Evolutionary conservation across 2,329 filamentous ascomycete genomes (phyloP), one percentile per base, ranked within the genome.

Genomic region (Xylaria sp.): DNA sequence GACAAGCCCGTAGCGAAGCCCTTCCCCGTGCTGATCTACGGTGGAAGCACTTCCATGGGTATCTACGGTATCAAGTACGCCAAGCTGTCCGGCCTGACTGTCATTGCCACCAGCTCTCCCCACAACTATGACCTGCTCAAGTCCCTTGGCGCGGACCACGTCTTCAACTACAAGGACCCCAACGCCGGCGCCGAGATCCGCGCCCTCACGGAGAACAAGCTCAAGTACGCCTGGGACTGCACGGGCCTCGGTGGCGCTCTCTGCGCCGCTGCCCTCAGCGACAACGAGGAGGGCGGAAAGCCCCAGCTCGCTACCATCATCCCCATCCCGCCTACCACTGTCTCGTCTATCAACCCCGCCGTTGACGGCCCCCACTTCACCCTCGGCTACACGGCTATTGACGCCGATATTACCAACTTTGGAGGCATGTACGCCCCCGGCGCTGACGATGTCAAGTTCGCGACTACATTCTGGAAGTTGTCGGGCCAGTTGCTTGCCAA

Each of bases 41-140:
- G 77, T 48, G 77, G 76, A 13, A 80, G 80, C 69, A 85, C 79
- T 8, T 82, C 81, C 1, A 83, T 83, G 0, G 80, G 79, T 69
- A 79, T 83, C 50, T 79, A 82, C 57, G 78, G 71, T 4, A 76
- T 80, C 63, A 77, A 79, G 66, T 76, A 68, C 62, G 76, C 76
- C 57, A 76, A 75, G 63, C 67, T 73, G n/a, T 75, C 75, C 5
- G 77, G 75, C 4, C 72, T 73, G 39, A 70, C 61, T 11, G 75
- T 79, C 8, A 67, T 76, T 11, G 66, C 77, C 0, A 78, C 76
- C 0, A 66, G 72, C 6, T 78, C 77, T 19, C 72, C 74, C 13
- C 63, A 59, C 58, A 74, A 77, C 65, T 73, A 73, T 59, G 74
- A 71, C 18, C 71, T 73, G 30, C 63, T 76, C 19, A 69, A 68